phyloP scores from a whole-genome alignment of 352 stramenopile species.

The Globisporangium acanthophoron region DNA sequence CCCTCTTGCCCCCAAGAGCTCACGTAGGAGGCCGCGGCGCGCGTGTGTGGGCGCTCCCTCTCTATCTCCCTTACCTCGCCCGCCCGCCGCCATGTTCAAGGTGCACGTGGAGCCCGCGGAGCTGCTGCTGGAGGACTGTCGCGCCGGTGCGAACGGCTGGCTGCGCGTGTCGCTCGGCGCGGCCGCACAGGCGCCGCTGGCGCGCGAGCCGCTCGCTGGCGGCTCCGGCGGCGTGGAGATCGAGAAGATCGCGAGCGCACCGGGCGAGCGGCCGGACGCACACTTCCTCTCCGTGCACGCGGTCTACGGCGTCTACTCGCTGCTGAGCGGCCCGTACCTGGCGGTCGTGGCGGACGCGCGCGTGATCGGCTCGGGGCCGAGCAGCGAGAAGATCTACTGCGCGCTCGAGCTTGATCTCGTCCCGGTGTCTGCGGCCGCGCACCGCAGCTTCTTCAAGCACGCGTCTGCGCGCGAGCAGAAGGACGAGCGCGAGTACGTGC shows the following conservation, averaged over 20 bases:
- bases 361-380: slow-evolving; percentile 51
- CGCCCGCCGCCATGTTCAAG: slow-evolving; percentile 53
- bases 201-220: neutral
- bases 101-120: slow-evolving; percentile 63
- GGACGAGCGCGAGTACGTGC: slow-evolving; percentile 50
- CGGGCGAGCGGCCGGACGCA: slow-evolving; percentile 29
- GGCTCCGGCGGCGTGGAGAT: slow-evolving; percentile 27
- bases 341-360: slow-evolving; percentile 52
- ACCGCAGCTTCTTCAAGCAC: slow-evolving; percentile 48
- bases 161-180: slow-evolving; percentile 33
- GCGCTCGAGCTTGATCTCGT: slow-evolving; percentile 43
- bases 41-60: neutral
- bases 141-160: slow-evolving; percentile 55
- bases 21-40: too few species aligned
- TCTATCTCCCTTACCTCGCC: neutral
- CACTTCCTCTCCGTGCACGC: slow-evolving; percentile 37
- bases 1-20: too few species aligned
- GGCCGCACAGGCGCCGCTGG: neutral
- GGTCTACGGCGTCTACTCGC: slow-evolving; percentile 59
- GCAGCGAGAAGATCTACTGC: slow-evolving; percentile 59
- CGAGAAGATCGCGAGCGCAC: slow-evolving; percentile 38
- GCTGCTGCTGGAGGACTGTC: slow-evolving; percentile 79
- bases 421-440: slow-evolving; percentile 39
- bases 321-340: slow-evolving; percentile 51
- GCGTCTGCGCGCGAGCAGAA: slow-evolving; percentile 46